Conservation (phyloP, 768 basidiomycete species). For the Mycena epipterygia region DNA sequence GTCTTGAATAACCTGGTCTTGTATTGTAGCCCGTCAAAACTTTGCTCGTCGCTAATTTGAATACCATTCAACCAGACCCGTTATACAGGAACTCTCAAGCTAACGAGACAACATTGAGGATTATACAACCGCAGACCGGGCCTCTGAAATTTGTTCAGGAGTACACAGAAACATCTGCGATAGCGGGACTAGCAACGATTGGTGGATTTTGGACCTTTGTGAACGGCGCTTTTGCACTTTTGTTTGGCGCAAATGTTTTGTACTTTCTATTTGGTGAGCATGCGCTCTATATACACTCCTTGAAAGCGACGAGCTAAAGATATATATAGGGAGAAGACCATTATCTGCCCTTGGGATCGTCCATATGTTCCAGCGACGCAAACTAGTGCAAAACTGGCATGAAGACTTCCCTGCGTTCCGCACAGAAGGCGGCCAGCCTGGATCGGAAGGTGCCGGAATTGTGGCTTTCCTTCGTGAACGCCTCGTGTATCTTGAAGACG, state of each 20-base stretch:
- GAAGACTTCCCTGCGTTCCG: conserved; percentile 21
- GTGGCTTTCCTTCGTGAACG: conserved; percentile 22
- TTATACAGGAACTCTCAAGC: too few relatives aligned
- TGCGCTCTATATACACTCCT: background rate
- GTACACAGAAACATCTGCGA: conserved; percentile 1
- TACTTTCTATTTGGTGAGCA: conserved; percentile 21
- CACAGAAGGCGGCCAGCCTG: conserved; percentile 9
- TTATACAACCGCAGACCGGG: background rate
- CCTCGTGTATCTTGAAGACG: conserved; percentile 6
- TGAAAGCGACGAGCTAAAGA: too few relatives aligned
- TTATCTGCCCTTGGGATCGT: conserved; percentile 18
- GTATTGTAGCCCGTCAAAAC: background rate
- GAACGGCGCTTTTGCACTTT: conserved; percentile 7
- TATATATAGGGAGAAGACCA: conserved; percentile 18
- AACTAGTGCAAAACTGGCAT: conserved; percentile 9
- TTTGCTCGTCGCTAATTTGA: background rate
- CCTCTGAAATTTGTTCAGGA: background rate
- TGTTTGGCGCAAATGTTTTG: conserved; percentile 24
- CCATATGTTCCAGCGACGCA: conserved; percentile 14
- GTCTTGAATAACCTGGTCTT: too few relatives aligned
- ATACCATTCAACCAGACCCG: background rate
- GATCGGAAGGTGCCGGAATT: conserved; percentile 11
- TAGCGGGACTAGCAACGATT: conserved; percentile 1
- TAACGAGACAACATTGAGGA: background rate
- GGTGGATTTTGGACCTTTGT: conserved; percentile 26